Evolutionary conservation across 2,329 filamentous ascomycete species (phyloP), one percentile per base, ranked within the genome.

Genomic region (Fusarium papillatum): DNA sequence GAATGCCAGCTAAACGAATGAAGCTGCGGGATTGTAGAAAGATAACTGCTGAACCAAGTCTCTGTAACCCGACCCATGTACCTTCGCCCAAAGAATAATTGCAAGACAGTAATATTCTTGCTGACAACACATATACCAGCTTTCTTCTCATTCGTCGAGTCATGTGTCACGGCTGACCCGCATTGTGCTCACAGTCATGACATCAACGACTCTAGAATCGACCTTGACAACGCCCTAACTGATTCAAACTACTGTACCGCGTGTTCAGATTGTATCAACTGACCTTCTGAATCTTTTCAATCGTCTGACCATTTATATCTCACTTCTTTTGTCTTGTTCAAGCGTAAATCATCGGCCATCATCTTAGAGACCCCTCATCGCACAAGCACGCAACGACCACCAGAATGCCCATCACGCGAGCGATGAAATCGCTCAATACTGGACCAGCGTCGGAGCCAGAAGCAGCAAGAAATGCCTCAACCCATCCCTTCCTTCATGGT

Each of bases 171-270:
- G 29, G 10, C 29, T n/a, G 29, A 55, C 16, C 48, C 39, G 36
- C 13, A 34, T 26, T 14, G 2, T 24, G 34, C 14, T 31, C 26
- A 17, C 26, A 34, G 53, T 36, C 62, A 74, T 74, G 71, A 74
- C 72, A 74, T 74, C 72, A 74, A 74, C 70, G 72, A 74, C 64
- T 38, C 10, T 8, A 19, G 24, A 48, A 38, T 22, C 19, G 24
- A 39, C 17, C 60, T 24, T 19, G 6, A 36, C 55, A 63, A 70
- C 64, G 59, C 66, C 65, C 59, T 48, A 60, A 62, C 43, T 63
- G 55, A 46, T 17, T 24, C 26, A 36, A 55, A 50, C 36, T 39
- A 1, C 29, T 31, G 2, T 11, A 61, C 36, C 46, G 55, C 39
- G 16, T 43, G 43, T 39, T 63, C 62, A 3, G 5, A 38, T 38